These are phyloP conservation scores for Podaxis sp. DNA, from an alignment of 768 basidiomycete genomes.

Conservation along the genomic window DNA sequence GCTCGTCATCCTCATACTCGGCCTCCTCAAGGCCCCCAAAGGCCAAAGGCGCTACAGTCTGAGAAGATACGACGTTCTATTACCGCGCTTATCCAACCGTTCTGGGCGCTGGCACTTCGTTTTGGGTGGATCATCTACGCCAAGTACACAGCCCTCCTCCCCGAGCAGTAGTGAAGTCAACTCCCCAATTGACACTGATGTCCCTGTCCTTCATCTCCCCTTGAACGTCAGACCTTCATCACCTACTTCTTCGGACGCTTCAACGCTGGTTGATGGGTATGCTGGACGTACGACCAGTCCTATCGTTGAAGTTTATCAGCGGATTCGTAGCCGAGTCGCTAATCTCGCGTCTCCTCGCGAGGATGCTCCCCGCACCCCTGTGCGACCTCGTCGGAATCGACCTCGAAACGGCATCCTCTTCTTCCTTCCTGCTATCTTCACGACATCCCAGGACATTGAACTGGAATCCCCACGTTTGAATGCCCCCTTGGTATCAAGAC, in stretches of 20 bases:
- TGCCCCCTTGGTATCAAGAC: background rate
- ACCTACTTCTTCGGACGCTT: conserved; percentile 49
- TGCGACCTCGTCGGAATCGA: conserved; percentile 44
- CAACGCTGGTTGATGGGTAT: conserved; percentile 41
- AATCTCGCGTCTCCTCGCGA: conserved; percentile 43
- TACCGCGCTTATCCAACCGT: conserved; percentile 66
- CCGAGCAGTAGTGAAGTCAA: conserved; percentile 35
- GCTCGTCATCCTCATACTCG: conserved; percentile 65
- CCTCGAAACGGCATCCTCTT: conserved; percentile 65
- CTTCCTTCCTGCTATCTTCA: conserved; percentile 81
- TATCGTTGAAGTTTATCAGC: conserved; percentile 50
- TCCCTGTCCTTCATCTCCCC: conserved; percentile 62
- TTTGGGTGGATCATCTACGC: conserved; percentile 55
- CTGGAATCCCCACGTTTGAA: conserved; percentile 28
- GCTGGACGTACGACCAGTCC: conserved; percentile 42
- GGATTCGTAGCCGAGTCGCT: conserved; percentile 55
- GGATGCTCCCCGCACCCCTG: conserved; percentile 43
- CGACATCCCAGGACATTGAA: conserved; percentile 48
- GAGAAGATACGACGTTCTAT: conserved; percentile 71
- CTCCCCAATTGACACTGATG: conserved; percentile 47
- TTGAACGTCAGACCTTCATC: conserved; percentile 59
- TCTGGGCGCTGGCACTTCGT: conserved; percentile 76
- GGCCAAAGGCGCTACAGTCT: conserved; percentile 56
- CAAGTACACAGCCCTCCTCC: conserved; percentile 28
- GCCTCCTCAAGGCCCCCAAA: conserved; percentile 58